Evolutionary conservation across 192 early-diverging fungal species (phyloP), one percentile per base, ranked within the genome.

Genomic region (Coemansia sp.): DNA sequence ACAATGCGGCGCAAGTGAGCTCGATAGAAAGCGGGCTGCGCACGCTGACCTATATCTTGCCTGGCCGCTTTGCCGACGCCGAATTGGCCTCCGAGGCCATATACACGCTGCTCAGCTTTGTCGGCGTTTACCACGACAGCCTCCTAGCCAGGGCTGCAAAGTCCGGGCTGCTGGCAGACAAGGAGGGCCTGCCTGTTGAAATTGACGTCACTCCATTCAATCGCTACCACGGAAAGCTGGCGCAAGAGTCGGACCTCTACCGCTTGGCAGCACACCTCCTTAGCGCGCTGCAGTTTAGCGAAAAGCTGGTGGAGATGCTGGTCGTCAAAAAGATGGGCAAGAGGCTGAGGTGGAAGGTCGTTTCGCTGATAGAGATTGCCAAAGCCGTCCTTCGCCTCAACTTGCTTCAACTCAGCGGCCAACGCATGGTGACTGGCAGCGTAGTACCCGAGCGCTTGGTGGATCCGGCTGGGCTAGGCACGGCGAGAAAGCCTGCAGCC

Each of bases 81-180:
- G 96, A 98, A 70, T 85, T 98, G 38, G 92, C 91, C 10, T 95
- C 95, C 14, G 94, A 96, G 86, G 90, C 89, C 14, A 78, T 96
- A 27, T 94, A 90, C 82, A 88, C 94, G 15, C 74, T 87, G 0
- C 80, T 96, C 14, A 92, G 91, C 76, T 75, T 96, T 35, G 76
- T 98, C 32, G 89, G 90, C 51, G 79, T 94, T 20, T 92, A 93
- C 84, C 94, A 97, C 79, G 94, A 98, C 75, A 83, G 90, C 17
- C 89, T 98, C 43, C 57, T 86, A 20, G 61, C 64, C 15, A 60
- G 62, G 43, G 84, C 84, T 0, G 79, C 77, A 14, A 60, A 60
- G 15, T 20, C 66, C 1, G 81, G 81, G 7, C 62, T 83, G 2
- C 39, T 83, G 20, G 72, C 70, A 6, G 71, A 74, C 67, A 74